These are phyloP conservation scores for Spergularia marina DNA, from an alignment of 148 eudicot species.

Conservation along the genomic window DNA sequence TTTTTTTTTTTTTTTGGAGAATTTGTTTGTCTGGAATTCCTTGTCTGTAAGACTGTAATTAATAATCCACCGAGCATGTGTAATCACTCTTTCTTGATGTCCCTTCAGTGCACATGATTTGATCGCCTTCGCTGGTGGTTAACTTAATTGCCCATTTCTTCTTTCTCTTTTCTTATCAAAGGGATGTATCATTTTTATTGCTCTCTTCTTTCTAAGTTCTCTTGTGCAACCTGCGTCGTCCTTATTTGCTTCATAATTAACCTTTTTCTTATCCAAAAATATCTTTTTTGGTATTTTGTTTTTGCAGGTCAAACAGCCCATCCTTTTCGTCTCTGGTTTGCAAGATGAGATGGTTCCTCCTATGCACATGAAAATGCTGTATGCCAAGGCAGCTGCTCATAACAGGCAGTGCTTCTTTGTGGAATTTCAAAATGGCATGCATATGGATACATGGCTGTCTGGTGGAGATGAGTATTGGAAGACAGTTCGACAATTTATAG, in stretches of 20 bases:
- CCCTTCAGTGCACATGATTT: neutral
- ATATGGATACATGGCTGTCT: constrained; percentile 96
- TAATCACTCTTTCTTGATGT: no score
- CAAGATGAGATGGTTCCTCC: constrained; percentile 98
- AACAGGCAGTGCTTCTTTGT: constrained; percentile 63
- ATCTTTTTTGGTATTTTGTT: neutral
- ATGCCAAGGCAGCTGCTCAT: constrained; percentile 87
- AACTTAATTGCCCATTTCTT: neutral
- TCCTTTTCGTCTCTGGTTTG: constrained; percentile 86
- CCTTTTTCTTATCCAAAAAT: no score
- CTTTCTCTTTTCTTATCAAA: neutral
- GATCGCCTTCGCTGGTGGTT: neutral
- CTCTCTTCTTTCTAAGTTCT: neutral
- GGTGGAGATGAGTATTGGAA: constrained; percentile 93
- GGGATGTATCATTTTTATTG: neutral
- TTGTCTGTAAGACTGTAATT: no score
- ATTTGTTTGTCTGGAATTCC: no score
- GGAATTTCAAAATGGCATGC: constrained; percentile 94
- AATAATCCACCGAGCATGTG: no score
- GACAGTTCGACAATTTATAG: constrained; percentile 51
- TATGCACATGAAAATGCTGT: constrained; percentile 74
- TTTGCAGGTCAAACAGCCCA: constrained; percentile 80
- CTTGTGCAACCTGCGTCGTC: neutral
- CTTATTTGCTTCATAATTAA: no score
- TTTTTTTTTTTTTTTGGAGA: no score